A percentile compares a stretch with the other conserved stretches of the same genome.
phyloP scores from a whole-genome alignment of 73 alveolate species.

The Blepharisma stoltei region DNA sequence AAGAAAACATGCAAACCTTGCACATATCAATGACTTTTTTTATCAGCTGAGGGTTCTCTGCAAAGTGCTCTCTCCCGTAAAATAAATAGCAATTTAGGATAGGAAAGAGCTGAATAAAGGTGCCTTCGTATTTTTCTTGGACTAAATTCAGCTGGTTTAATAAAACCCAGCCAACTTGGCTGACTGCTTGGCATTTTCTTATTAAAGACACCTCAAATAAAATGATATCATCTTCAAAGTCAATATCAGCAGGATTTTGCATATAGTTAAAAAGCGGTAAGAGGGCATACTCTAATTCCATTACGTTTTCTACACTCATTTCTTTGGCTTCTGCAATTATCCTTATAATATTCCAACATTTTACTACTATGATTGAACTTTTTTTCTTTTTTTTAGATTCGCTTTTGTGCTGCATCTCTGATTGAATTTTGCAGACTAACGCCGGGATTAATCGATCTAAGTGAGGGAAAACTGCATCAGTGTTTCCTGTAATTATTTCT shows the following conservation, averaged over 20 bases:
- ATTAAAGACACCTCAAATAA: background rate
- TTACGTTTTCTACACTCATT: background rate
- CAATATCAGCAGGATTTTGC: background rate
- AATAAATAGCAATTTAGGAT: background rate
- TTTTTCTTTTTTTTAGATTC: background rate
- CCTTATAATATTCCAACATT: background rate
- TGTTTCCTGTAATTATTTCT: slow-evolving; percentile 2
- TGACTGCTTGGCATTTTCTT: background rate
- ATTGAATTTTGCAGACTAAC: background rate
- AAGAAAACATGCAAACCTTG: background rate
- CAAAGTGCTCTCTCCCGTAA: background rate
- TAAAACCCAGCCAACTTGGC: background rate
- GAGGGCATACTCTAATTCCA: background rate
- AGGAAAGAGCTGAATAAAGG: background rate
- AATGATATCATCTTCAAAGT: slow-evolving; percentile 10
- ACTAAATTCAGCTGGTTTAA: background rate
- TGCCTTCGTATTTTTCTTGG: background rate
- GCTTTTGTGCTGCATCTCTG: background rate
- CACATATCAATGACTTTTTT: background rate
- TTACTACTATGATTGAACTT: background rate
- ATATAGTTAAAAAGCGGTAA: background rate
- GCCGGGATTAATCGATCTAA: background rate
- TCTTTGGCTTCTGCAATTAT: background rate
- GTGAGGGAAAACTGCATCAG: background rate
- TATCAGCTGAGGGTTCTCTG: background rate